phyloP scores from a whole-genome alignment of 2,329 filamentous ascomycete genomes.

The Sporothrix protearum region DNA sequence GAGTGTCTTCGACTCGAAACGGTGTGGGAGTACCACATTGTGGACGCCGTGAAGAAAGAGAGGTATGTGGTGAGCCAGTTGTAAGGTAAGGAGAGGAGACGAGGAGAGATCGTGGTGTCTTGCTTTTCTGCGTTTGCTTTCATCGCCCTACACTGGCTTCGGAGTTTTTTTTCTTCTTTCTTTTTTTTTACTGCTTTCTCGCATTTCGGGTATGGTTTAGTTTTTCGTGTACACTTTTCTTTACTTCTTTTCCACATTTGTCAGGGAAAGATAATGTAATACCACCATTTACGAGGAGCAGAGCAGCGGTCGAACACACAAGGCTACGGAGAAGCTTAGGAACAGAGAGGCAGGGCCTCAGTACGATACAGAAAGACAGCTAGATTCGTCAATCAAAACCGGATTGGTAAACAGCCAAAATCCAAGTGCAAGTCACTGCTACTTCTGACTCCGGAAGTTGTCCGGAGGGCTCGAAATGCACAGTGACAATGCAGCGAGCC shows the following conservation, averaged over 20 bases:
- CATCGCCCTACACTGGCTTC: neutral
- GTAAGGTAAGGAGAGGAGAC: neutral
- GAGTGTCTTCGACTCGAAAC: conserved; percentile 55
- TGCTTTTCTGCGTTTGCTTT: neutral
- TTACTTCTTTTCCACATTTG: neutral
- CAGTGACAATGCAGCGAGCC: neutral
- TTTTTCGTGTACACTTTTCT: neutral
- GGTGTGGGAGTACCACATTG: conserved; percentile 56
- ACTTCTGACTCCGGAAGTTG: neutral
- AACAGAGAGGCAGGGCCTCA: neutral
- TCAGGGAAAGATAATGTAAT: conserved; percentile 7
- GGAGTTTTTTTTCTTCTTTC: neutral
- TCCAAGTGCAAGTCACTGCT: neutral
- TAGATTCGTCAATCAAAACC: neutral
- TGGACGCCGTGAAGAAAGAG: conserved; percentile 50
- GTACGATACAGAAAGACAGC: neutral
- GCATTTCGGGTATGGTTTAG: neutral
- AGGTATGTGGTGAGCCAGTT: conserved; percentile 13
- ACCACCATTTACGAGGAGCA: neutral
- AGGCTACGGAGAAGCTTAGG: neutral
- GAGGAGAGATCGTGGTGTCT: neutral
- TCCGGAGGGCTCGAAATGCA: neutral
- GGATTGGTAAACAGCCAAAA: neutral
- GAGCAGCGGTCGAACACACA: neutral
- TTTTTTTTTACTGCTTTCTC: neutral